A percentile compares a stretch with the other conserved stretches of the same genome.
These are phyloP conservation scores for Taphrina communis DNA, from an alignment of 1,139 yeast genomes.

Conservation along the genomic window DNA sequence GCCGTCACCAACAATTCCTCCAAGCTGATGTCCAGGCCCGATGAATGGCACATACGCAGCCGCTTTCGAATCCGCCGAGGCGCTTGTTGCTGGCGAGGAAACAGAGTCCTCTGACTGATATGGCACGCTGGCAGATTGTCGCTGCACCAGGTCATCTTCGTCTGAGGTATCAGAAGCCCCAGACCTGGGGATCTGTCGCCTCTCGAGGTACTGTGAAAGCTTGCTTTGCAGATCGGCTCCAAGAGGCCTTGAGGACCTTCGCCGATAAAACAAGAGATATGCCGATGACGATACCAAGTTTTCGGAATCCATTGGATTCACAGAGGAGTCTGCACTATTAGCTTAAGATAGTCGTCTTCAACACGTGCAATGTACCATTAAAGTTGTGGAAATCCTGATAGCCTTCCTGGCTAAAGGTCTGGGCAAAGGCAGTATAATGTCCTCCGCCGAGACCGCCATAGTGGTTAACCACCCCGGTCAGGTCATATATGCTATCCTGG, in stretches of 20 bases:
- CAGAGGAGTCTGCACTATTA: constrained; percentile 61
- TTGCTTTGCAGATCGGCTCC: constrained; percentile 14
- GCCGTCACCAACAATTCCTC: constrained; percentile 11
- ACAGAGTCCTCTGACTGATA: constrained; percentile 5
- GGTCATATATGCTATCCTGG: constrained; percentile 64
- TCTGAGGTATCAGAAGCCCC: neutral
- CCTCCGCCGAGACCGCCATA: constrained; percentile 98
- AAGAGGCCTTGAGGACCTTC: constrained; percentile 52
- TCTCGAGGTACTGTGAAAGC: constrained; percentile 13
- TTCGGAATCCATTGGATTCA: constrained; percentile 63
- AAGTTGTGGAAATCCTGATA: constrained; percentile 77
- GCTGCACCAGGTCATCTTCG: neutral
- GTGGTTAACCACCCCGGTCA: constrained; percentile 93
- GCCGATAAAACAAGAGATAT: constrained; percentile 81
- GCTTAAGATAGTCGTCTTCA: neutral
- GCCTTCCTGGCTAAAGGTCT: constrained; percentile 69
- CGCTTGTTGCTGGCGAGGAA: constrained; percentile 25
- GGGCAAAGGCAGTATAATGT: constrained; percentile 89
- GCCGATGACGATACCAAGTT: constrained; percentile 79
- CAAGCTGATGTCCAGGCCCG: constrained; percentile 27
- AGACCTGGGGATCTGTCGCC: neutral
- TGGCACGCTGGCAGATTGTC: constrained; percentile 7
- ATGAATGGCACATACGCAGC: constrained; percentile 18
- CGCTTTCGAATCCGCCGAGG: constrained; percentile 13
- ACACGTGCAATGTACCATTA: constrained; percentile 58